Conservation (phyloP, 225 moss, liverwort and hornwort genomes). For the Polytrichum commune region DNA sequence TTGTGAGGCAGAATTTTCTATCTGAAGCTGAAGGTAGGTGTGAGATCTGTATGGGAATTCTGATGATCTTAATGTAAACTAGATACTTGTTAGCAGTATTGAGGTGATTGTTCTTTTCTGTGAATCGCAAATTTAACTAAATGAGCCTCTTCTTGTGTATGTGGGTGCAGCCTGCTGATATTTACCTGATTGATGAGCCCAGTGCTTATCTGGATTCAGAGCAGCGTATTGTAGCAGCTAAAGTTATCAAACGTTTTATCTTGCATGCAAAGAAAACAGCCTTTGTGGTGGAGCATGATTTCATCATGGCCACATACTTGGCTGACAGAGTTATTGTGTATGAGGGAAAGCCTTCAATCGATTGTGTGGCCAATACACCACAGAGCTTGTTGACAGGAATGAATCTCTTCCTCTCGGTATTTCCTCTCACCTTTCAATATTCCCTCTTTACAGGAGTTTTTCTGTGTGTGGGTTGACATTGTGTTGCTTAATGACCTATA, state of each 20-base stretch:
- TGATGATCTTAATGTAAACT: no score
- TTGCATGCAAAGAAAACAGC: conserved; percentile 98
- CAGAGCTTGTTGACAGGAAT: conserved; percentile 98
- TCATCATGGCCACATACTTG: conserved; percentile 97
- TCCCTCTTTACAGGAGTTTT: background rate
- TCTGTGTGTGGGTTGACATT: no score
- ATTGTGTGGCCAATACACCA: conserved; percentile 90
- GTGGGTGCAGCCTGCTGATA: conserved; percentile 82
- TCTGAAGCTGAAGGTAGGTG: no score
- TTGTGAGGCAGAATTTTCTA: background rate
- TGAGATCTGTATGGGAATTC: no score
- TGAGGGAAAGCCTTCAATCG: conserved; percentile 86
- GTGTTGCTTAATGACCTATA: no score
- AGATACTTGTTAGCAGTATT: background rate
- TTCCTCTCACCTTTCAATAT: no score
- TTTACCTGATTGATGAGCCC: conserved; percentile 93
- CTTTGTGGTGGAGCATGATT: conserved; percentile 98
- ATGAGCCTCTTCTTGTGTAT: background rate
- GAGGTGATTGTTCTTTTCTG: background rate
- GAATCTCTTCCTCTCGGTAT: conserved; percentile 95
- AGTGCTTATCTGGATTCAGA: conserved; percentile 98
- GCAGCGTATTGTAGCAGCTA: conserved; percentile 97
- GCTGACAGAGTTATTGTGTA: conserved; percentile 97
- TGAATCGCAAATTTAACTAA: background rate
- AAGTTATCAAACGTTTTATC: conserved; percentile 93